Conservation (phyloP, 768 basidiomycete genomes). For the Naganishia vishniacii region DNA sequence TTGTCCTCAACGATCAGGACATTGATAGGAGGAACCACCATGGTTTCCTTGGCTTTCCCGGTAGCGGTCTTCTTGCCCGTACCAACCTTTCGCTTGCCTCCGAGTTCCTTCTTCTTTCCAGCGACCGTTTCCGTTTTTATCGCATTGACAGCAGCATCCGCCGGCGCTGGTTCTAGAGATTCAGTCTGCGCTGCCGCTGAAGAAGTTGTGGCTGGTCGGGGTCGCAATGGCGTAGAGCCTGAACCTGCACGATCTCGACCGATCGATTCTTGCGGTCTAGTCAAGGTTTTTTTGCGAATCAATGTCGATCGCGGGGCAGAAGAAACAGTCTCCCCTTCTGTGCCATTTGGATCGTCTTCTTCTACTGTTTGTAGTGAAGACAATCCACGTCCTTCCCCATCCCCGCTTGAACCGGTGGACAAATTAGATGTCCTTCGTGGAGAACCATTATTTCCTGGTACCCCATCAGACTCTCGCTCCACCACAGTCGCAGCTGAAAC, state of each 20-base stretch:
- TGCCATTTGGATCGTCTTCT: constrained; percentile 15
- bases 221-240: background rate
- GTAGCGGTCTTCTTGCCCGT: constrained; percentile 37
- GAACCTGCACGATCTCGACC: background rate
- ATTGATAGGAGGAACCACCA: constrained; percentile 90
- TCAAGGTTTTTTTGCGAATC: constrained; percentile 10
- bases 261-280: constrained; percentile 1
- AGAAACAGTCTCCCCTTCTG: background rate
- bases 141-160: constrained; percentile 21
- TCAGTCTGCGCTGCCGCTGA: constrained; percentile 3
- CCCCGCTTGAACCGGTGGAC: background rate
- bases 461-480: background rate
- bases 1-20: constrained; percentile 99
- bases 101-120: constrained; percentile 33
- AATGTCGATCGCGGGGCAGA: background rate
- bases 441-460: background rate
- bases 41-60: constrained; percentile 54
- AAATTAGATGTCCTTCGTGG: constrained; percentile 1
- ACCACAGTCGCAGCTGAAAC: constrained; percentile 6
- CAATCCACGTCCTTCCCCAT: constrained; percentile 11
- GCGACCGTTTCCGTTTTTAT: constrained; percentile 7
- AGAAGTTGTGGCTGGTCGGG: background rate
- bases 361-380: constrained; percentile 9
- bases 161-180: constrained; percentile 24
- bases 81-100: constrained; percentile 4